Base-by-base conservation (phyloP, 257 asterid species). In the Solanum phureja region DNA sequence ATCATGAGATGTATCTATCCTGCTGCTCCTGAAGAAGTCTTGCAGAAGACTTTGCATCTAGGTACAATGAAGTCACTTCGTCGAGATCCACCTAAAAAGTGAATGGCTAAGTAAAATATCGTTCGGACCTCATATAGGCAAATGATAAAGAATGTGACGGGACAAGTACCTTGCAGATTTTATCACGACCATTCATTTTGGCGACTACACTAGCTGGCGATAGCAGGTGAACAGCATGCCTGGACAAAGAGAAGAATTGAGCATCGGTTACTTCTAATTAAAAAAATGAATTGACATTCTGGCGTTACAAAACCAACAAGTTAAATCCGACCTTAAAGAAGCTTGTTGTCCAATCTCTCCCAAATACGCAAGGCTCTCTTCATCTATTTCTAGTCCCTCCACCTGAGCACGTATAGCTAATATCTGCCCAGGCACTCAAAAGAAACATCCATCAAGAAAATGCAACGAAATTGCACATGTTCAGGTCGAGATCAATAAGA, bases 381-480 rank as follows among this genome's bases (percentile, higher is more conserved):
- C 99, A 21, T 95, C 98, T 74, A 95, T 95, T 46, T 89, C 90
- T 81, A 97, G 92, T 87, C 94, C 99, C 92, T 97, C 98, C n/a
- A 95, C 98, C 88, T 97, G 98, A 18, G 98, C 98, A 86, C 99
- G 94, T 87, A 97, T 95, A 42, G 99, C 99, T 92, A 95, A 92
- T 89, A 97, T 95, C 99, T 97, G 89, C 64, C 73, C 87, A 81
- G 27, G 58, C 82, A 90, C 49, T 52, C 84, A 8, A 33, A 81
- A 42, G 86, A 38, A 66, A 38, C 31, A 74, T 75, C 73, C 29
- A 40, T 31, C 86, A 27, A 19, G 64, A 85, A 77, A n/a, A 14
- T 79, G 44, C 27, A 23, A 79, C 31, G 49, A 46, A 21, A 29
- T 72, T 46, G 29, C 18, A 62, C 12, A 24, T 12, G 11, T 18